Conservation (phyloP, 2,329 filamentous ascomycete genomes). For the Phyllosticta citrichinensis region DNA sequence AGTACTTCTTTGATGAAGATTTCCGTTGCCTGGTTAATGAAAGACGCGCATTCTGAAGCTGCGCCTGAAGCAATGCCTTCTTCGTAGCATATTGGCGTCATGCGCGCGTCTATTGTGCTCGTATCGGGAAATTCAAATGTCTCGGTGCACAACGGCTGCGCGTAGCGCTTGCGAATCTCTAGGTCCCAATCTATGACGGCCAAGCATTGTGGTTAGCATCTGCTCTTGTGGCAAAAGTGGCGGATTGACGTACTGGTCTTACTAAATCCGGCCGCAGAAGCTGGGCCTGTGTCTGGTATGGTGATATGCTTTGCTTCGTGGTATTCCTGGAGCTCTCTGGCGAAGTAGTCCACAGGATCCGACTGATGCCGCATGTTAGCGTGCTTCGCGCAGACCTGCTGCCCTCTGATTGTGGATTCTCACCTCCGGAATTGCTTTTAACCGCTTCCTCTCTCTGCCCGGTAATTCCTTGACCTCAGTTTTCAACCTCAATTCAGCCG, state of each 20-base stretch:
- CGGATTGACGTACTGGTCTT: slow-evolving; percentile 56
- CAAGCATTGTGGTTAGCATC: neutral
- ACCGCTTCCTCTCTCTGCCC: slow-evolving; percentile 47
- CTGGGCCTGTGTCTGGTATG: slow-evolving; percentile 51
- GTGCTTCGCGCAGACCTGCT: neutral
- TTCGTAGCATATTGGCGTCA: slow-evolving; percentile 57
- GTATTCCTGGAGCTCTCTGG: slow-evolving; percentile 21
- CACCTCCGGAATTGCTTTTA: slow-evolving; percentile 46
- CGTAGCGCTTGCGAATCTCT: slow-evolving; percentile 55
- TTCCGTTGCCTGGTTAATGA: slow-evolving; percentile 52
- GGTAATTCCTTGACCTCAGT: slow-evolving; percentile 54
- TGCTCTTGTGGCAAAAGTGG: neutral
- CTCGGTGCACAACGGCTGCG: slow-evolving; percentile 50
- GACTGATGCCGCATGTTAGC: slow-evolving; percentile 5
- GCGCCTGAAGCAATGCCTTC: slow-evolving; percentile 48
- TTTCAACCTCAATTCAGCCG: slow-evolving; percentile 52
- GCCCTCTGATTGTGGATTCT: slow-evolving; percentile 5
- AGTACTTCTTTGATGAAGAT: slow-evolving; percentile 54
- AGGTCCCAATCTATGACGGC: slow-evolving; percentile 46
- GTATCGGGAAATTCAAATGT: slow-evolving; percentile 53
- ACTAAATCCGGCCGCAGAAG: slow-evolving; percentile 63
- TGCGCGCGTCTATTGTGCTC: slow-evolving; percentile 46
- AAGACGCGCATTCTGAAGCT: slow-evolving; percentile 44
- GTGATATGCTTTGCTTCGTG: slow-evolving; percentile 32
- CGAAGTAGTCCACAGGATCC: slow-evolving; percentile 14